Base-by-base conservation (phyloP, 2,329 filamentous ascomycete species). In the Pestalotiopsis sp. region DNA sequence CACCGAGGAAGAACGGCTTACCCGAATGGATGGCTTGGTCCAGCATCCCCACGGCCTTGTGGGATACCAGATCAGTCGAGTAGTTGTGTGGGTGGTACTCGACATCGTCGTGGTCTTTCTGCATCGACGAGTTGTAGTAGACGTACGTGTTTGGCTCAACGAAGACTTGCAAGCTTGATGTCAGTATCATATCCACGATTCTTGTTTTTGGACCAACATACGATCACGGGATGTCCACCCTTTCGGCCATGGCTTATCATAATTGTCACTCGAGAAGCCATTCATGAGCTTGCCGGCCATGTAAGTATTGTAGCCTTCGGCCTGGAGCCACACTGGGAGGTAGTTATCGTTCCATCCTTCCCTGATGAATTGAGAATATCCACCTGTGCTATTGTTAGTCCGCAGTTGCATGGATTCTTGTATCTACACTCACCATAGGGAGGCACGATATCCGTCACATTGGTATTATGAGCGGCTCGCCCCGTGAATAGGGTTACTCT, bases 131-230 rank as follows among this genome's bases (percentile, higher is more conserved):
- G 74, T 93, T 92, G 31, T 89, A 83, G 74, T 93, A 93, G 36
- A 86, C 82, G 73, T 93, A 93, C 0, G 91, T 93, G 71, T 84
- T 87, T 0, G 91, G 90, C 70, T 93, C 90, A 1, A 92, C 80
- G 1, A 92, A 80, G 71, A 91, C 78, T 78, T 85, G 67, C 86
- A 82, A 9, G 85, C 81, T 5, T 0, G 7, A 1, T 2, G 5
- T 27, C 14, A 9, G 4, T 23, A 12, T 31, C 9, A 36, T 4
- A 3, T 2, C 17, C 2, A 23, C 12, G 3, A 20, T 7, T 6
- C 2, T 2, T 25, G 11, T 13, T 71, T 66, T 63, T 38, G 41
- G 20, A 60, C 27, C 14, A 3, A 62, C 61, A 57, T 62, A 60
- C 61, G 61, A 25, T 68, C 45, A 13, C 17, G 45, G 9, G n/a